Evolutionary conservation across 306 rosid genomes (phyloP).

Genomic region (Sindora glabra): DNA sequence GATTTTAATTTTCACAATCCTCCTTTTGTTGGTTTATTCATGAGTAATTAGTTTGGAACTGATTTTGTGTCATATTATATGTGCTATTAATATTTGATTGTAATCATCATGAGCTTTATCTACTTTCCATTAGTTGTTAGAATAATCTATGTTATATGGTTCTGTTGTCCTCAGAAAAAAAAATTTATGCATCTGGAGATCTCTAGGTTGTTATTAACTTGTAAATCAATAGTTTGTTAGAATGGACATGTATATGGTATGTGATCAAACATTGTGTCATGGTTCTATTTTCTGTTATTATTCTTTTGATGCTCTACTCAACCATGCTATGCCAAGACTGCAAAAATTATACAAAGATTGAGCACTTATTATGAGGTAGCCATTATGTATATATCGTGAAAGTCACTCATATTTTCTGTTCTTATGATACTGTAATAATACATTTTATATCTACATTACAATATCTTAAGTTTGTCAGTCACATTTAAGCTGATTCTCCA

Average conservation of each 20-base stretch:
- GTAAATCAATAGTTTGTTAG: background rate
- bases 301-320: background rate
- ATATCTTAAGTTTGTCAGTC: constrained; percentile 43
- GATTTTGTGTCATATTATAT: background rate
- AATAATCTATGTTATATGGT: constrained; percentile 6
- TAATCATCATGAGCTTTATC: background rate
- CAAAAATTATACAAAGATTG: no score
- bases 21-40: background rate
- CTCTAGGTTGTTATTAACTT: background rate
- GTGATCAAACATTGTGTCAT: no score
- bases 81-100: background rate
- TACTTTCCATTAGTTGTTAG: background rate
- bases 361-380: no score
- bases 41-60: background rate
- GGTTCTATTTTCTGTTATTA: background rate
- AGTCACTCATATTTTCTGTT: background rate
- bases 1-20: background rate
- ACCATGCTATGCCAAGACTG: background rate
- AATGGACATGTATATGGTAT: background rate
- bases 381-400: no score
- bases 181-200: constrained; percentile 2
- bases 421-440: constrained; percentile 1
- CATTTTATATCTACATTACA: constrained; percentile 9
- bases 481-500: constrained; percentile 87
- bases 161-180: background rate